Percentiles rank a stretch among this genome's conserved stretches.
phyloP scores from a whole-genome alignment of 768 basidiomycete species.

The Leucosporidium yakuticum region DNA sequence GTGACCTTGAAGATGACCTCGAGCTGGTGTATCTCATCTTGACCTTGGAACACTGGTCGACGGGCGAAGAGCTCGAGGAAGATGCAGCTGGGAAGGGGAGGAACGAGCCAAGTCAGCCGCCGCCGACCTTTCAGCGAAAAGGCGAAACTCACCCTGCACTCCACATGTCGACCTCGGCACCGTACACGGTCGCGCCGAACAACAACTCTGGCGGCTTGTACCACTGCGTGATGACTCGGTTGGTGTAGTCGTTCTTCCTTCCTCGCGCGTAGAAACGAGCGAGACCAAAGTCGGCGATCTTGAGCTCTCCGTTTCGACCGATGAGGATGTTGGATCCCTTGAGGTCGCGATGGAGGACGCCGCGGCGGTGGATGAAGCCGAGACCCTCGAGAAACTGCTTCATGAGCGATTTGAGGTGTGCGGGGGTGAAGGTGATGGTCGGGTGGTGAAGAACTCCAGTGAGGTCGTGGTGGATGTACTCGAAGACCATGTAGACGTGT shows the following conservation, averaged over 20 bases:
- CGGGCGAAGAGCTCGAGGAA: slow-evolving; percentile 96
- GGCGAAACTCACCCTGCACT: slow-evolving; percentile 97
- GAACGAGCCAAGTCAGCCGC: background rate
- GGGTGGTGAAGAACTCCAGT: slow-evolving; percentile 89
- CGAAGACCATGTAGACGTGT: slow-evolving; percentile 97
- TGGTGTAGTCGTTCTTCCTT: slow-evolving; percentile 89
- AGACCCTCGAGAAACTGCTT: slow-evolving; percentile 92
- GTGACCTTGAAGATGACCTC: slow-evolving; percentile 85
- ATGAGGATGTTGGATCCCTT: slow-evolving; percentile 98
- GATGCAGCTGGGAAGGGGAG: slow-evolving; percentile 64
- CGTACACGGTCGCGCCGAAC: slow-evolving; percentile 92
- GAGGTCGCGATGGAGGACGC: slow-evolving; percentile 95
- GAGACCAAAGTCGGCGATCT: slow-evolving; percentile 94
- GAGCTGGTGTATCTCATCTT: slow-evolving; percentile 94
- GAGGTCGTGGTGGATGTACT: slow-evolving; percentile 98
- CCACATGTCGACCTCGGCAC: slow-evolving; percentile 99
- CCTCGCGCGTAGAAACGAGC: slow-evolving; percentile 94
- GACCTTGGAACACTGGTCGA: slow-evolving; percentile 95
- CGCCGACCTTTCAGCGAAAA: background rate
- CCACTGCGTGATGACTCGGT: slow-evolving; percentile 97
- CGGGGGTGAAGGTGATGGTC: slow-evolving; percentile 71
- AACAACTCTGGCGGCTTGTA: slow-evolving; percentile 93
- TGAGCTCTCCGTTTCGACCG: slow-evolving; percentile 83
- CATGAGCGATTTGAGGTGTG: slow-evolving; percentile 90
- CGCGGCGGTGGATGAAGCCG: slow-evolving; percentile 89